Evolutionary conservation across 1,284 basidiomycete genomes (phyloP).

Genomic region (Pseudozyma sp.): DNA sequence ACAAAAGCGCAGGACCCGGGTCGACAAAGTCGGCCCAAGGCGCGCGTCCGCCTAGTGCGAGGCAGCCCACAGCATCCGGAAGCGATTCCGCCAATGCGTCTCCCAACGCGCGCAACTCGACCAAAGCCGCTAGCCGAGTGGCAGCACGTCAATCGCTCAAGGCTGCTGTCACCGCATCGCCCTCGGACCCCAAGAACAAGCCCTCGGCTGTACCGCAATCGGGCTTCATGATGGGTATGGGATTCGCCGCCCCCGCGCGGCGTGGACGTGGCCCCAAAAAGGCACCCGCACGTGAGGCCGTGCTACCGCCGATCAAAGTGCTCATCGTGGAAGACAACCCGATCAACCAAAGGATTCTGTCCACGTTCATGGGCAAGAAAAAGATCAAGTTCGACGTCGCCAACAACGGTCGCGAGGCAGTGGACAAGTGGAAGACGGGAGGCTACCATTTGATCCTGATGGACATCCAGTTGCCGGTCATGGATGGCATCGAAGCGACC

Average conservation of each 20-base stretch:
- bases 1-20: neutral
- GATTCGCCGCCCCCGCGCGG: conserved; percentile 50
- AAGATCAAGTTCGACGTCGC: conserved; percentile 95
- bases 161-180: conserved; percentile 17
- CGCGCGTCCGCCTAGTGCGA: conserved; percentile 1
- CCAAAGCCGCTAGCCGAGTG: conserved; percentile 14
- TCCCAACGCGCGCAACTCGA: conserved; percentile 14
- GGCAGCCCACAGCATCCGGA: neutral
- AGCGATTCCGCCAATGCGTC: conserved; percentile 15
- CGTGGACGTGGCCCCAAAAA: conserved; percentile 52
- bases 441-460: conserved; percentile 97
- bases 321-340: conserved; percentile 80
- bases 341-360: conserved; percentile 96
- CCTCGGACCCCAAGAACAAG: conserved; percentile 35
- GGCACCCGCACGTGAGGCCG: conserved; percentile 56
- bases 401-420: conserved; percentile 93
- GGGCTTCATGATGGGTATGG: conserved; percentile 65
- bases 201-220: conserved; percentile 64
- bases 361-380: conserved; percentile 94
- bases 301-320: conserved; percentile 67
- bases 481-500: conserved; percentile 97
- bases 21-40: conserved; percentile 3
- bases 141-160: conserved; percentile 29
- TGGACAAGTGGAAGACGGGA: conserved; percentile 93
- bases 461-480: conserved; percentile 99